Evolutionary conservation across 2,329 filamentous ascomycete genomes (phyloP), one percentile per base, ranked within the genome.

Genomic region (Parasarocladium wereldwijsianum): DNA sequence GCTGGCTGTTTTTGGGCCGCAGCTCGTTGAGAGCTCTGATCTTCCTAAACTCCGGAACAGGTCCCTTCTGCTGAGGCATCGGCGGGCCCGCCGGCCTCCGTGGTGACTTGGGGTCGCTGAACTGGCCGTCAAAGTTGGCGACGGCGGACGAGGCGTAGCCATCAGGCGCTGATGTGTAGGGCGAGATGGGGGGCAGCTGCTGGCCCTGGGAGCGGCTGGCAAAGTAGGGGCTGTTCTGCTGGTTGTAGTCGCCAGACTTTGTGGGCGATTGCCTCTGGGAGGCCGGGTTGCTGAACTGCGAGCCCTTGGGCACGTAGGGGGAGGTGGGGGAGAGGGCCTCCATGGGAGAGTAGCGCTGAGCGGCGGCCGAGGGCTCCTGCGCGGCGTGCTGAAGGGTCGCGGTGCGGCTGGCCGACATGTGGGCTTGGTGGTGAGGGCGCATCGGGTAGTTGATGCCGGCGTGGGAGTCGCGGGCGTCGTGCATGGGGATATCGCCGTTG

Each of bases 311-410:
- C 26, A 71, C 68, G 57, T 92, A 92, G 19, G 84, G 76, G 33
- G 81, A 78, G 19, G 77, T 73, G 23, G 85, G 82, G 36, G 85
- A 84, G 36, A 92, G 62, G 11, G 74, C 70, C 51, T 93, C 87
- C 86, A 94, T 94, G 39, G 87, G 90, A 26, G 87, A 96, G 57
- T 96, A 96, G 49, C 86, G 75, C 52, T 92, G 82, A 35, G 85
- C 82, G 34, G 84, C 83, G 29, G 82, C 67, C 24, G 84, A 90
- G 35, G 81, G 75, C 46, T 76, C 53, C 61, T 26, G 78, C 80
- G 51, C 87, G 78, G 17, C 12, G 17, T 22, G 17, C 17, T 29
- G 27, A 43, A 84, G 71, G 37, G 70, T 83, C 36, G 73, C 43
- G 24, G 58, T 40, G 40, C 55, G 55, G 40, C 58, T 50, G 32